Percentiles rank a stretch among this genome's conserved stretches.
Conservation (phyloP, 2,329 filamentous ascomycete genomes). For the Helotiales sp. region DNA sequence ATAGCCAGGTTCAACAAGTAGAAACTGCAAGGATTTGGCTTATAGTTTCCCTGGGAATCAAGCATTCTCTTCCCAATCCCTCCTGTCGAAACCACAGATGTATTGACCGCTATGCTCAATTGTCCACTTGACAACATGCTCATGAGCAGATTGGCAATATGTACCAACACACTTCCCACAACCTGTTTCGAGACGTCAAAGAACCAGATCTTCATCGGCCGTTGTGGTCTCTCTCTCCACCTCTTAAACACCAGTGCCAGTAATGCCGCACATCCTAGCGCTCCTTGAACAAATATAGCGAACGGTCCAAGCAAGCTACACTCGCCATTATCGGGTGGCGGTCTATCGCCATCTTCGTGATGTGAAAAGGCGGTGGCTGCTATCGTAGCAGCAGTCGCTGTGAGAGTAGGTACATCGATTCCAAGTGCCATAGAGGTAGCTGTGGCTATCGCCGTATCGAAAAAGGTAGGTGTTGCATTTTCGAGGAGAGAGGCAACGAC, state of each 20-base stretch:
- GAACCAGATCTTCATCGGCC: conserved; percentile 94
- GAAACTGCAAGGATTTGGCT: conserved; percentile 93
- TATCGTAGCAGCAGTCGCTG: conserved; percentile 32
- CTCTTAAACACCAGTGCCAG: conserved; percentile 90
- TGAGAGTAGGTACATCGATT: conserved; percentile 33
- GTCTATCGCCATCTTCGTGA: neutral
- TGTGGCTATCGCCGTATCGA: conserved; percentile 27
- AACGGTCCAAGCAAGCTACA: conserved; percentile 89
- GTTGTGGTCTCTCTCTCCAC: conserved; percentile 86
- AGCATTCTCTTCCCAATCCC: conserved; percentile 37
- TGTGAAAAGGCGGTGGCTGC: conserved; percentile 28
- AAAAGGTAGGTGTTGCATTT: conserved; percentile 24
- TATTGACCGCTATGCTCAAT: conserved; percentile 65
- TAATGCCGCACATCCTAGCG: conserved; percentile 79
- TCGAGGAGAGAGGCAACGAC: conserved; percentile 21
- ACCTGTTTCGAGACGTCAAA: conserved; percentile 98
- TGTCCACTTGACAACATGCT: conserved; percentile 91
- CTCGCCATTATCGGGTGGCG: conserved; percentile 58
- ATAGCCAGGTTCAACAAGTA: conserved; percentile 93
- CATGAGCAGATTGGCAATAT: conserved; percentile 93
- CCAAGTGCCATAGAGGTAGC: conserved; percentile 25
- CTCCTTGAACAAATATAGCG: conserved; percentile 84
- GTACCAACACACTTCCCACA: conserved; percentile 86
- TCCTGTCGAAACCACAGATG: conserved; percentile 34
- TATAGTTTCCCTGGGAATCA: conserved; percentile 53